Base-by-base conservation (phyloP, 306 rosid genomes). In the Malus fusca region DNA sequence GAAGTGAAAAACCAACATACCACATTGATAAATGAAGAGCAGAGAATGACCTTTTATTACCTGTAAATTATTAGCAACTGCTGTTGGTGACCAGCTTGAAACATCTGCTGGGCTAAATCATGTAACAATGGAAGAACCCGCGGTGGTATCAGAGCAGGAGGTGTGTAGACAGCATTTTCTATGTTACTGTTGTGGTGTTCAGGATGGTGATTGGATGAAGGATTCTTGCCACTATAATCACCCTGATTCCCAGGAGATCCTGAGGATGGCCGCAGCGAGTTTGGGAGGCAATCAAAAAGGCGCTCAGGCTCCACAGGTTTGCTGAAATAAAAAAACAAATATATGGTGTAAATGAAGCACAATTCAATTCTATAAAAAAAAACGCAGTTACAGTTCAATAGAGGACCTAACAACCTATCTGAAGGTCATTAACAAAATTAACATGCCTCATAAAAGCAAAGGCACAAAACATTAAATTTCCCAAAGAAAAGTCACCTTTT, bases 271-370 rank as follows among this genome's bases (percentile, higher is more conserved):
- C 95, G 88, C 84, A 95, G 82, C n/a, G 98, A 90, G 85, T 88
- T 95, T 33, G 98, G 97, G 75, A 95, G 97, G 81, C 99, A 87
- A 69, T 95, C 99, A 64, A 95, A 95, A 81, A 95, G 97, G 55
- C 97, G 92, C 68, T 95, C 97, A 66, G 98, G 99, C 71, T 95
- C 99, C 97, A 95, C 99, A 48, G 98, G 93, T 81, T 95, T 95
- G 90, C 99, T 95, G 88, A 82, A 86, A 77, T 65, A 58, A 66
- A 77, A 77, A 77, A 48, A 70, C 42, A 64, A 0, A 64, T 18
- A 37, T 76, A 55, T 26, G 30, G 63, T 4, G 48, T n/a, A 61
- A 69, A 73, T 66, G 61, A 68, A 70, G 69, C 68, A 69, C 43
- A 59, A 40, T 59, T 78, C 69, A 72, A 72, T 33, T 60, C 22